Conservation (phyloP, 1,284 basidiomycete genomes). For the Cutaneotrichosporon spelunceum region DNA sequence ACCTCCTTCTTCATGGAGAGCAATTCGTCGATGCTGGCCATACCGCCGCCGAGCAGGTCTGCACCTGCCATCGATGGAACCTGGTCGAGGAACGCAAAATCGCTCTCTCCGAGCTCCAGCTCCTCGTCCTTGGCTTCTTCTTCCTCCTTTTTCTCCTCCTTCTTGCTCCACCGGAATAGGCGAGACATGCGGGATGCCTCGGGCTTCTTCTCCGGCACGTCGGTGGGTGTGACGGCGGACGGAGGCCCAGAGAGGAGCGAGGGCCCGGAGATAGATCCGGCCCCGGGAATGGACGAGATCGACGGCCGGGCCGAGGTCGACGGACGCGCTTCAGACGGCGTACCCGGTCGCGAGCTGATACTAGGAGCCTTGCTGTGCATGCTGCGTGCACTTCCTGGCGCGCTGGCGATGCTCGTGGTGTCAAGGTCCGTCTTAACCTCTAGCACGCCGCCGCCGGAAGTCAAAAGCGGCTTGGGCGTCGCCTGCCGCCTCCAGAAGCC, state of each 20-base stretch:
- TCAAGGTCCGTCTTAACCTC: constrained; percentile 39
- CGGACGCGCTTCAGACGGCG: background rate
- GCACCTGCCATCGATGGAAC: constrained; percentile 44
- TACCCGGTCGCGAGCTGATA: background rate
- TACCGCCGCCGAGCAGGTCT: constrained; percentile 41
- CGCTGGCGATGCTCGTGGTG: background rate
- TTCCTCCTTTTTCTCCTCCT: constrained; percentile 7
- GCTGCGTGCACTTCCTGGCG: background rate
- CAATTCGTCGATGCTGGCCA: constrained; percentile 36
- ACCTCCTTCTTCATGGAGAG: constrained; percentile 28
- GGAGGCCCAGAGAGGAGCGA: background rate
- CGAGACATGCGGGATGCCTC: constrained; percentile 45
- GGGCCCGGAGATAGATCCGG: background rate
- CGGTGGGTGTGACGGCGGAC: background rate
- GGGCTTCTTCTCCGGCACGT: background rate
- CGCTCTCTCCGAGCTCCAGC: constrained; percentile 45
- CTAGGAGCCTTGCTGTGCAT: background rate
- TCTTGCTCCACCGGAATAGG: constrained; percentile 27
- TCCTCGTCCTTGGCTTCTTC: constrained; percentile 26
- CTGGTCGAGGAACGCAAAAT: constrained; percentile 49
- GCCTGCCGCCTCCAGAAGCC: constrained; percentile 44
- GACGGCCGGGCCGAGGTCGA: background rate
- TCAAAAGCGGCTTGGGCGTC: constrained; percentile 38
- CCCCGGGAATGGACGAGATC: background rate
- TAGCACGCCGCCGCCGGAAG: constrained; percentile 47